A percentile compares a stretch with the other conserved stretches of the same genome.
Conservation (phyloP, 1,139 yeast genomes). For the Saccharomyces pastorianus region DNA sequence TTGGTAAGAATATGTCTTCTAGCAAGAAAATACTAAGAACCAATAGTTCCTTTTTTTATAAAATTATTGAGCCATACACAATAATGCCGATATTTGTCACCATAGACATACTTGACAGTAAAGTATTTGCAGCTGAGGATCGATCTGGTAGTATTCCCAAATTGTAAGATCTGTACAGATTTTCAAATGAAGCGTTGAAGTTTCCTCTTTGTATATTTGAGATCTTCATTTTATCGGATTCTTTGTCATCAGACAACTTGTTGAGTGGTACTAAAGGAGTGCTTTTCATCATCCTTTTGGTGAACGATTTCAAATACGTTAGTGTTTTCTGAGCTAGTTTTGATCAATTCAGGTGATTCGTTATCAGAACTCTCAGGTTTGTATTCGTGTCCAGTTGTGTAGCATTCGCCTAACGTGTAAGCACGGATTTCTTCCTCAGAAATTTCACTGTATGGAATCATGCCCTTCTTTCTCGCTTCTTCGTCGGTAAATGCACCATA, state of each 20-base stretch:
- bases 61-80: slow-evolving; percentile 77
- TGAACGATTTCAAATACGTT: not conserved
- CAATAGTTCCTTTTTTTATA: slow-evolving; percentile 65
- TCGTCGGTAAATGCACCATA: slow-evolving; percentile 36
- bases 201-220: not conserved
- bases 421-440: slow-evolving; percentile 19
- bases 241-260: not conserved
- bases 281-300: not conserved
- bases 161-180: slow-evolving; percentile 48
- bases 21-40: slow-evolving; percentile 40
- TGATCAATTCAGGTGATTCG: not conserved
- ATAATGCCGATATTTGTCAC: slow-evolving; percentile 64
- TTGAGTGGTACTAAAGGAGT: not conserved
- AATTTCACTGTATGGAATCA: slow-evolving; percentile 29
- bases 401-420: not conserved
- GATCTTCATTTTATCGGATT: not conserved
- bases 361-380: not conserved
- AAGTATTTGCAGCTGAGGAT: slow-evolving; percentile 43
- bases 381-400: not conserved
- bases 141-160: slow-evolving; percentile 45
- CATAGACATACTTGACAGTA: slow-evolving; percentile 47
- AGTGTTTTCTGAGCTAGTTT: not conserved
- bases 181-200: not conserved
- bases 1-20: slow-evolving; percentile 14
- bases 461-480: slow-evolving; percentile 31